Base-by-base conservation (phyloP, 2,329 filamentous ascomycete genomes). In the Exophiala oligosperma region DNA sequence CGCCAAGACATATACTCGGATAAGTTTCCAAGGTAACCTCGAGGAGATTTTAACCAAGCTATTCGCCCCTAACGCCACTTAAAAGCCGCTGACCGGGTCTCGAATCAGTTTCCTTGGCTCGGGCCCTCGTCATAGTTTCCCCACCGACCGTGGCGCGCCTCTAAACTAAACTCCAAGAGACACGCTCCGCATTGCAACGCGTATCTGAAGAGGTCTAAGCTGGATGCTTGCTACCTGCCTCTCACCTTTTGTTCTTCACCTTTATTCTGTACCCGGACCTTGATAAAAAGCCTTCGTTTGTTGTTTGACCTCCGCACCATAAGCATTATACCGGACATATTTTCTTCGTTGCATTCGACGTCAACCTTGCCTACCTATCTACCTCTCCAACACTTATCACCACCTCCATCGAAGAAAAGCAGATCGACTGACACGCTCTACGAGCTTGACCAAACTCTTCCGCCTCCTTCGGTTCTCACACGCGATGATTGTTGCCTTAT, bases 1-100 rank as follows among this genome's bases (percentile, higher is more conserved):
- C 35, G 48, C 49, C 54, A 52, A 52, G 54, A 48, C 52, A 37
- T 48, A 59, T 59, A 40, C 57, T 55, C 57, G 57, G 52, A 17
- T 29, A 26, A 59, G 57, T 55, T 59, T 40, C 57, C 57, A 43
- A 41, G 24, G 26, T 2, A 12, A 35, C 1, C 5, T 24, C 14
- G 21, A 26, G 43, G 9, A 46, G 43, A 35, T 35, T 35, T 35
- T 35, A 35, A 35, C 32, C 32, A 35, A 35, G 32, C 32, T 35
- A 35, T 2, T 35, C 32, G 6, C 32, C 32, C 32, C 32, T 35
- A 35, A 35, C 32, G 32, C 32, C 32, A 35, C 32, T 17, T 35
- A 35, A 35, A 8, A 9, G 32, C 32, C 32, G 9, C 32, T 35
- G 32, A 35, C 11, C 11, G 4, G n/a, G 14, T 23, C 40, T 43